These are phyloP conservation scores for Aspergillus awamori DNA, from an alignment of 2,329 filamentous ascomycete species.

Conservation along the genomic window DNA sequence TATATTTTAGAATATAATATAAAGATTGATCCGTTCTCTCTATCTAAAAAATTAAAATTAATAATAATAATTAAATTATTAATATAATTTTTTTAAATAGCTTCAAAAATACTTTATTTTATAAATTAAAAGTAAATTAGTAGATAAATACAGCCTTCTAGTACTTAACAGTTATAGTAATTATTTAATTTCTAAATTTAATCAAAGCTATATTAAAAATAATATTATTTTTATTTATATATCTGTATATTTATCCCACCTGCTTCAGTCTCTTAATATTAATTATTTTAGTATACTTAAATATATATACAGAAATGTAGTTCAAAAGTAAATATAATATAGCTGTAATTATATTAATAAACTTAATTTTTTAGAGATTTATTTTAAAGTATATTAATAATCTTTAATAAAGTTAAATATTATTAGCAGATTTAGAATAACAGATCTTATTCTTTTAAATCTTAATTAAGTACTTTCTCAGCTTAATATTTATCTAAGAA, in stretches of 20 bases:
- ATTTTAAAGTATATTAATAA: neutral
- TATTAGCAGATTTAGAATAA: neutral
- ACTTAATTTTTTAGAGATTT: neutral
- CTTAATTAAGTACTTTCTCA: neutral
- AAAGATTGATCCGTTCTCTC: neutral
- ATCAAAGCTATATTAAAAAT: neutral
- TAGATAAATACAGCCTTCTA: neutral
- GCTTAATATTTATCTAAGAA: slow-evolving; percentile 2
- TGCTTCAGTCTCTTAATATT: neutral
- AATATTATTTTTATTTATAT: slow-evolving; percentile 3
- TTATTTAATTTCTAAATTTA: neutral
- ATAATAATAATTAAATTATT: neutral
- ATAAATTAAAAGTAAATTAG: neutral
- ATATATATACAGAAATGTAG: neutral
- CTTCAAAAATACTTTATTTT: neutral
- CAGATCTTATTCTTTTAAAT: neutral
- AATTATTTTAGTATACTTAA: neutral
- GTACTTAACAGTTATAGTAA: neutral
- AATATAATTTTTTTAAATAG: slow-evolving; percentile 1
- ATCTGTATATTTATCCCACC: neutral
- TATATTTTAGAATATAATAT: neutral
- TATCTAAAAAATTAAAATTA: neutral
- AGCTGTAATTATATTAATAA: neutral
- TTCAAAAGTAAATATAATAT: neutral
- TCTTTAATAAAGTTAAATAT: neutral